Percentiles rank a stretch among this genome's conserved stretches.
Evolutionary conservation across 768 basidiomycete species (phyloP).

Genomic region (Calocybe cyanea): DNA sequence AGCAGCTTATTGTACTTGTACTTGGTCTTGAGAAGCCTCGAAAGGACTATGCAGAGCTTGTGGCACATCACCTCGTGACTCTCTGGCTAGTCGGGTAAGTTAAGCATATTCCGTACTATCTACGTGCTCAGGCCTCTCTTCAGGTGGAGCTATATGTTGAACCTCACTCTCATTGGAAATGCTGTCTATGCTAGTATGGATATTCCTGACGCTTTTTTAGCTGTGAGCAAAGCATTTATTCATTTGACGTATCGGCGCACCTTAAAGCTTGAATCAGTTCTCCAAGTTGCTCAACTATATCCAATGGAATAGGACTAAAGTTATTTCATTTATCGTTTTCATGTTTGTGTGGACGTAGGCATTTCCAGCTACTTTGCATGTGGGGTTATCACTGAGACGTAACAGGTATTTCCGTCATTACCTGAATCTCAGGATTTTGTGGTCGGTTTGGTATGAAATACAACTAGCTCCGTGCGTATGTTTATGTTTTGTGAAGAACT

Average conservation of each 20-base stretch:
- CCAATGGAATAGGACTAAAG: constrained; percentile 58
- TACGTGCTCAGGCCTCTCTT: constrained; percentile 4
- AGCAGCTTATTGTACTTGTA: constrained; percentile 84
- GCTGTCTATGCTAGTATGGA: constrained; percentile 98
- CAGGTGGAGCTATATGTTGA: constrained; percentile 83
- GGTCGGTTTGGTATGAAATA: constrained; percentile 81
- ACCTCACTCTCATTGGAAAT: constrained; percentile 84
- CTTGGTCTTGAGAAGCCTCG: constrained; percentile 91
- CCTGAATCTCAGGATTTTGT: constrained; percentile 80
- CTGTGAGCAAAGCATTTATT: constrained; percentile 45
- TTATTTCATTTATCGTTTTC: constrained; percentile 61
- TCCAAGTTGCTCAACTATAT: constrained; percentile 91
- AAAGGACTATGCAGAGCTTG: constrained; percentile 84
- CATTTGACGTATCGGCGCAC: neutral
- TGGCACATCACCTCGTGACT: constrained; percentile 90
- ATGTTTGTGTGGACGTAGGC: constrained; percentile 79
- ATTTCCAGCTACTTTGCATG: neutral
- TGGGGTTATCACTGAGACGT: neutral
- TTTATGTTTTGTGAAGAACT: neutral
- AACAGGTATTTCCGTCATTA: constrained; percentile 91
- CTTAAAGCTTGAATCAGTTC: constrained; percentile 38
- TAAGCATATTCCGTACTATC: neutral
- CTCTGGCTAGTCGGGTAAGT: constrained; percentile 88
- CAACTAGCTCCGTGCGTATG: constrained; percentile 69
- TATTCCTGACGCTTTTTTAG: constrained; percentile 85